These are phyloP conservation scores for Quercus aquifolioides DNA, from an alignment of 306 rosid genomes.

Conservation along the genomic window DNA sequence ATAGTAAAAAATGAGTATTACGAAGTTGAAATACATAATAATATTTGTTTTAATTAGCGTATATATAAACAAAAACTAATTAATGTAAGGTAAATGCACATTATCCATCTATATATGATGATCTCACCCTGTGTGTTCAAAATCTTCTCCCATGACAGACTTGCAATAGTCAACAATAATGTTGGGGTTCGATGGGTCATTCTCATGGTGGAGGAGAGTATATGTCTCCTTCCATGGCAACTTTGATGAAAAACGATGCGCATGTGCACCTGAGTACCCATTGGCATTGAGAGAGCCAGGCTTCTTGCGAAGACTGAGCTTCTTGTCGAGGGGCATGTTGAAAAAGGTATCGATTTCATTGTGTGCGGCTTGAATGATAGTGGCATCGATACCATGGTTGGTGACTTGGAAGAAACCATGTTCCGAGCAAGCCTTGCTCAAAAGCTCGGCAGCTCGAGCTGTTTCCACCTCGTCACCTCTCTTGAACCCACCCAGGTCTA, in stretches of 20 bases:
- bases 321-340: conserved; percentile 41
- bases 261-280: conserved; percentile 61
- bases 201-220: conserved; percentile 30
- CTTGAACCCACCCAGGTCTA: conserved; percentile 40
- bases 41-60: too few species aligned
- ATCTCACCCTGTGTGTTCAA: conserved; percentile 54
- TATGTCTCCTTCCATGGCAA: conserved; percentile 73
- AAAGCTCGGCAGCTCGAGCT: conserved; percentile 33
- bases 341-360: conserved; percentile 37
- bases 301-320: conserved; percentile 22
- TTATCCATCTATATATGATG: not conserved
- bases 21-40: too few species aligned
- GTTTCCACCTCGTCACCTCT: conserved; percentile 33
- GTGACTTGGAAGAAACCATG: conserved; percentile 71
- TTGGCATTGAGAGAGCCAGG: conserved; percentile 3
- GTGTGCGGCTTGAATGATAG: conserved; percentile 42
- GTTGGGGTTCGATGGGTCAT: conserved; percentile 4
- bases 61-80: not conserved
- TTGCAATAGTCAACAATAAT: conserved; percentile 47
- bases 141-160: conserved; percentile 51
- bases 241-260: conserved; percentile 40
- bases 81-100: not conserved
- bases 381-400: conserved; percentile 52
- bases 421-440: conserved; percentile 45
- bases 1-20: too few species aligned